Conservation (phyloP, 1,284 basidiomycete genomes). For the Grifola frondosa region DNA sequence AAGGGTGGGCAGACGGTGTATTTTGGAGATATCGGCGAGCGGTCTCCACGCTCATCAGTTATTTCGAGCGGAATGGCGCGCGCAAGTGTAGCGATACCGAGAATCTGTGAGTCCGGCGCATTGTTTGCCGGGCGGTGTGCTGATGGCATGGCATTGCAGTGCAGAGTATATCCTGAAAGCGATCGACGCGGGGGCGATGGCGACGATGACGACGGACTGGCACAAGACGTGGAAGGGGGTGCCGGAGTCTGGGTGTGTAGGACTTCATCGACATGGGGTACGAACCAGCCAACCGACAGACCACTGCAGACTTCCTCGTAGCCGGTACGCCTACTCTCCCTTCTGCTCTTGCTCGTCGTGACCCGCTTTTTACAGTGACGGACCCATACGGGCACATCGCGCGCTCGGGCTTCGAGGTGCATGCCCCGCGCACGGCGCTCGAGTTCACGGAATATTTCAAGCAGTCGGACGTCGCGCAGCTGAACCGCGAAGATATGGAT, state of each 20-base stretch:
- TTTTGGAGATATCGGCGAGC: constrained; percentile 72
- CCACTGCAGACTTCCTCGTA: constrained; percentile 61
- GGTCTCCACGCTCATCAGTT: constrained; percentile 58
- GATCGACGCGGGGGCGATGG: constrained; percentile 58
- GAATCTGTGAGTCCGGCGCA: constrained; percentile 40
- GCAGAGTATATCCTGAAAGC: constrained; percentile 72
- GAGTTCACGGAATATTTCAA: constrained; percentile 52
- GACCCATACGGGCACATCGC: constrained; percentile 48
- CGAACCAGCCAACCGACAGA: constrained; percentile 52
- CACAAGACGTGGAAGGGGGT: constrained; percentile 33
- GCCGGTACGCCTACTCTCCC: constrained; percentile 27
- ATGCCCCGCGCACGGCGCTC: constrained; percentile 47
- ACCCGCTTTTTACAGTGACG: constrained; percentile 48
- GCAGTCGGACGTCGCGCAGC: constrained; percentile 36
- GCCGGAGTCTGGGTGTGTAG: constrained; percentile 41
- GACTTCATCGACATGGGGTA: constrained; percentile 69
- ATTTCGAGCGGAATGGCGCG: constrained; percentile 68
- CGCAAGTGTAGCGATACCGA: constrained; percentile 37
- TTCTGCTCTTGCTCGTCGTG: not conserved
- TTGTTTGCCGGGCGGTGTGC: constrained; percentile 1
- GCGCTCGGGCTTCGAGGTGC: constrained; percentile 40
- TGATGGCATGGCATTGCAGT: constrained; percentile 33
- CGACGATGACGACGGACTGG: constrained; percentile 35
- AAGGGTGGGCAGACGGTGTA: constrained; percentile 78
- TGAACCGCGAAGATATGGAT: constrained; percentile 47